Evolutionary conservation across 768 basidiomycete genomes (phyloP), one percentile per base, ranked within the genome.

Genomic region (Chlorophyllum brunneum): DNA sequence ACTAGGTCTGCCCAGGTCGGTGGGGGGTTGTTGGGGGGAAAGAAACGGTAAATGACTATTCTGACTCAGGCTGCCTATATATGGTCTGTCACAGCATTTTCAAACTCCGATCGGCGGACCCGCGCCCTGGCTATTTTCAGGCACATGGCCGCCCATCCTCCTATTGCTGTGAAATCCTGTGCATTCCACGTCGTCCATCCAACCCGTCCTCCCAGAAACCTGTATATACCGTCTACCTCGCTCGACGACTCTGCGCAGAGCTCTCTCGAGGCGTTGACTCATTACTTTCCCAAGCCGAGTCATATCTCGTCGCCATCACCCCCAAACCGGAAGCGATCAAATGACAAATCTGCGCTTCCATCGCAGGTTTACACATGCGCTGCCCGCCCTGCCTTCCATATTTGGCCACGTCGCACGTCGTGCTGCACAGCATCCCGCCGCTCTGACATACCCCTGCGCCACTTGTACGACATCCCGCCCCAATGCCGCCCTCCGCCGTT

Each of bases 311-410:
- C 41, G 24, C 20, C 47, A 38, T 38, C 6, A 7, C 4, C 27
- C 42, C 42, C 13, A 43, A 43, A 23, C 15, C 40, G 40, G 49
- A 30, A 42, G 31, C 42, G 39, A 30, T 22, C 27, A 36, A 34
- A 23, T 52, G 51, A 52, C 51, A 52, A 52, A 52, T 37, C 51
- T 33, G 42, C 51, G 51, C 41, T 52, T 23, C 34, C 13, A 45
- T 44, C 51, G 51, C 51, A 37, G 6, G 9, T 26, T 29, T 24
- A 20, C 46, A 47, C 46, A 47, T 47, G 46, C 34, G 38, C 20
- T 18, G 2, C 38, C 48, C 48, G 48, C 49, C 49, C 20, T 20
- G 22, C 24, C 5, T 44, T 33, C 51, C 18, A 44, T 41, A 43
- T 22, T 11, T 1, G 51, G 41, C 9, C 43, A 13, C 15, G 20